These are phyloP conservation scores for Rugonectria rugulosa DNA, from an alignment of 2,329 filamentous ascomycete genomes.

Conservation along the genomic window DNA sequence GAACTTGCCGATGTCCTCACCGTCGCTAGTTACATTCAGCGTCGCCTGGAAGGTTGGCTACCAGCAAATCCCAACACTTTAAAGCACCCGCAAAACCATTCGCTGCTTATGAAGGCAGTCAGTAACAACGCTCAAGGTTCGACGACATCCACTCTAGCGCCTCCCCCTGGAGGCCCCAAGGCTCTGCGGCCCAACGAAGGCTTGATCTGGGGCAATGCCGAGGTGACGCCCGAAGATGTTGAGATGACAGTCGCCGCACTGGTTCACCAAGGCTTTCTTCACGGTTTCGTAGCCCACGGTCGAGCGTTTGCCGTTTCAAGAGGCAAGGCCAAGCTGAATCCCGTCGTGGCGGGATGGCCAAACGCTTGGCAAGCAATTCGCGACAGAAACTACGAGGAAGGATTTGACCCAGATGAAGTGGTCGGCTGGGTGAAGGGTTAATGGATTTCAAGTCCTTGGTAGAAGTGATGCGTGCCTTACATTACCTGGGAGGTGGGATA, in stretches of 20 bases:
- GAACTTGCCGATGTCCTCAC: conserved; percentile 73
- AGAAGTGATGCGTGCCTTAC: background rate
- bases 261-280: conserved; percentile 80
- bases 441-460: background rate
- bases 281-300: conserved; percentile 83
- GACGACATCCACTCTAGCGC: conserved; percentile 52
- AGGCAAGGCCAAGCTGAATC: conserved; percentile 69
- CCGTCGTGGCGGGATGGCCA: conserved; percentile 78
- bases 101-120: conserved; percentile 60
- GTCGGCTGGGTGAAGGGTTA: conserved; percentile 75
- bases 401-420: conserved; percentile 69
- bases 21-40: conserved; percentile 71
- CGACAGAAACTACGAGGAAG: conserved; percentile 65
- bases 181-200: conserved; percentile 65
- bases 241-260: conserved; percentile 80
- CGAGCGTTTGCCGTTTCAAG: conserved; percentile 85
- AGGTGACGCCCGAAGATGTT: conserved; percentile 69
- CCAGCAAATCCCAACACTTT: conserved; percentile 46
- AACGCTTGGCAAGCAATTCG: conserved; percentile 73
- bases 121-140: conserved; percentile 52
- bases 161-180: conserved; percentile 56
- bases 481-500: background rate
- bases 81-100: conserved; percentile 52
- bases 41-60: conserved; percentile 65
- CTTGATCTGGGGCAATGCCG: conserved; percentile 68